Base-by-base conservation (phyloP, 108 stramenopile species). In the Bacterosira constricta region DNA sequence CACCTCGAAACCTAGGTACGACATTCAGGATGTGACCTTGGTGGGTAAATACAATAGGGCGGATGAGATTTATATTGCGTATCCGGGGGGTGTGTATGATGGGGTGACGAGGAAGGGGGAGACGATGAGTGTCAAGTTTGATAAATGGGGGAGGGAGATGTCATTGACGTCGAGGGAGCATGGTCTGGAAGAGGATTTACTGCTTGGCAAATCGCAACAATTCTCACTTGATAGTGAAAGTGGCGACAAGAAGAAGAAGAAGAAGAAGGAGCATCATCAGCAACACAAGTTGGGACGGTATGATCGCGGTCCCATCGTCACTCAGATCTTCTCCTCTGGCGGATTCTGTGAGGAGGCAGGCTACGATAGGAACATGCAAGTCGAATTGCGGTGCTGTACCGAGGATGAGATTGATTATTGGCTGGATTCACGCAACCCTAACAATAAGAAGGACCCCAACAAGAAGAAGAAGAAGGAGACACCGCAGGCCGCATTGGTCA, bases 371-470 rank as follows among this genome's bases (percentile, higher is more conserved):
- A 42, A 64, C 49, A 86, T 81, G 18, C 9, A 65, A 42, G 89
- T 83, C 15, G 63, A 79, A 6, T 52, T 88, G 35, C 41, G 78
- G 41, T 94, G 93, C 63, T 94, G 93, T 47, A 77, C 88, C 2
- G 63, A 74, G 44, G 53, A 74, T 44, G 59, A 77, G 37, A 66
- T 90, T 39, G 13, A 39, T 18, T 34, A 46, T 20, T 79, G 69
- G 77, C 18, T 79, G 56, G 51, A 64, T 26, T 23, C 68, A 21
- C 69, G 56, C 30, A 59, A 57, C 25, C n/a, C 18, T 25, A 35
- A 1, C 5, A 13, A 17, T 11, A 59, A 41, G 32, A 46, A 30
- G n/a, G 30, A 13, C 41, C 23, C 12, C 36, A 30, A 23, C 31
- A 37, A n/a, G 15, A 29, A 13, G 13, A 36, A 32, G 38, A 71